Evolutionary conservation across 768 basidiomycete species (phyloP).

Genomic region (Tephrocybe sp.): DNA sequence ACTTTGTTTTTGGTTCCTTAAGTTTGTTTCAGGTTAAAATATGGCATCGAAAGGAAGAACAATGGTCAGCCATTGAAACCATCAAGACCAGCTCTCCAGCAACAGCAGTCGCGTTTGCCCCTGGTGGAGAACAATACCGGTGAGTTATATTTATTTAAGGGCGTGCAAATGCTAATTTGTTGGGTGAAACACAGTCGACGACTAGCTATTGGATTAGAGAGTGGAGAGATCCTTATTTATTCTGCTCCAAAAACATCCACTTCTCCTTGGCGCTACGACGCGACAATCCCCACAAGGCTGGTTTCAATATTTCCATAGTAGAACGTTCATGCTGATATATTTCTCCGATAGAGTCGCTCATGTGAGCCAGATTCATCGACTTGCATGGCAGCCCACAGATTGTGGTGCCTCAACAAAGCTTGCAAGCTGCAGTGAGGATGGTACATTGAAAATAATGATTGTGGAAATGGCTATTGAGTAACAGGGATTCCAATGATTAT

Average conservation of each 20-base stretch:
- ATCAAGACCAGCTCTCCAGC: slow-evolving; percentile 75
- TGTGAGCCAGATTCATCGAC: slow-evolving; percentile 71
- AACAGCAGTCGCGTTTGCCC: slow-evolving; percentile 73
- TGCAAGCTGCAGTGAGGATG: slow-evolving; percentile 91
- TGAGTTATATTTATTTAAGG: slow-evolving; percentile 21
- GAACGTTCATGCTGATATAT: not conserved
- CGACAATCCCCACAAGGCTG: slow-evolving; percentile 51
- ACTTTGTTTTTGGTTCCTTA: not conserved
- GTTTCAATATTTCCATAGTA: slow-evolving; percentile 12
- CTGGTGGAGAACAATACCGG: slow-evolving; percentile 29
- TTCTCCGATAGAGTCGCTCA: slow-evolving; percentile 57
- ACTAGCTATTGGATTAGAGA: slow-evolving; percentile 85
- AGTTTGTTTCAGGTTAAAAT: slow-evolving; percentile 65
- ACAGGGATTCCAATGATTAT: slow-evolving; percentile 41
- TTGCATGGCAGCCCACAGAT: slow-evolving; percentile 70
- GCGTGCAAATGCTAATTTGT: not conserved
- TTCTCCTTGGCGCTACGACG: slow-evolving; percentile 43
- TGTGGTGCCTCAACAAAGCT: slow-evolving; percentile 42
- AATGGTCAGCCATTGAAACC: slow-evolving; percentile 58
- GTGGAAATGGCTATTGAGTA: slow-evolving; percentile 52
- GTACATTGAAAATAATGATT: slow-evolving; percentile 76
- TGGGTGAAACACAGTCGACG: slow-evolving; percentile 34
- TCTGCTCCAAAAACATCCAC: slow-evolving; percentile 28
- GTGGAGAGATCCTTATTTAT: slow-evolving; percentile 70
- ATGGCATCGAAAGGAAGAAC: slow-evolving; percentile 50